A percentile compares a stretch with the other conserved stretches of the same genome.
Evolutionary conservation across 768 basidiomycete species (phyloP).

Genomic region (Mycena polygramma): DNA sequence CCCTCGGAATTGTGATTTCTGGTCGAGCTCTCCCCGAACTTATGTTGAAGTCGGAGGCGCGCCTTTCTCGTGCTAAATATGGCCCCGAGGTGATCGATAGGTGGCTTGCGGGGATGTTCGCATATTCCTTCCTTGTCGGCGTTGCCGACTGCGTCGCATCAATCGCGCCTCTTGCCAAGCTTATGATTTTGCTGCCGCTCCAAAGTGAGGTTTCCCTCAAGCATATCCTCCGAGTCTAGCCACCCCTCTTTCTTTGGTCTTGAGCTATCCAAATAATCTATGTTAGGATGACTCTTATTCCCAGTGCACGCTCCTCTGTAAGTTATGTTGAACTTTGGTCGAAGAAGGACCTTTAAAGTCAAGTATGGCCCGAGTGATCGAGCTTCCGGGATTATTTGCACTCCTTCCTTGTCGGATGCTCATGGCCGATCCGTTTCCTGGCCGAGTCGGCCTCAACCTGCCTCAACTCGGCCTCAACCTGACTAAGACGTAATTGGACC

Average conservation of each 20-base stretch:
- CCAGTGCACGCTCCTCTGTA: no score
- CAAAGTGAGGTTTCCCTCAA: no score
- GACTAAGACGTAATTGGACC: neutral
- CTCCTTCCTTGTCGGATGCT: neutral
- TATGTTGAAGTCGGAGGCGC: neutral
- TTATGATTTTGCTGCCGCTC: neutral
- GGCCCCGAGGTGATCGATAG: neutral
- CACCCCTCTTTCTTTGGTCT: no score
- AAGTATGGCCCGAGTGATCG: no score
- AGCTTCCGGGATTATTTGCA: no score
- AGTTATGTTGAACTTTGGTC: no score
- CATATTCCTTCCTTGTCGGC: neutral
- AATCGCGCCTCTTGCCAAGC: neutral
- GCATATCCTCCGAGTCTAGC: no score
- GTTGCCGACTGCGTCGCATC: neutral
- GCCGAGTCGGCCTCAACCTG: no score
- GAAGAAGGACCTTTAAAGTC: no score
- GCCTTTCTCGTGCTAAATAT: neutral
- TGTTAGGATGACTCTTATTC: no score
- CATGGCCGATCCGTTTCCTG: neutral
- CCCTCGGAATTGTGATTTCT: neutral
- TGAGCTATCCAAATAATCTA: no score
- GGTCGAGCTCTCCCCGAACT: neutral
- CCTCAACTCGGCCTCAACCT: no score
- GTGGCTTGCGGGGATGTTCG: neutral